These are phyloP conservation scores for Amanita molliuscula DNA, from an alignment of 768 basidiomycete genomes.

Conservation along the genomic window DNA sequence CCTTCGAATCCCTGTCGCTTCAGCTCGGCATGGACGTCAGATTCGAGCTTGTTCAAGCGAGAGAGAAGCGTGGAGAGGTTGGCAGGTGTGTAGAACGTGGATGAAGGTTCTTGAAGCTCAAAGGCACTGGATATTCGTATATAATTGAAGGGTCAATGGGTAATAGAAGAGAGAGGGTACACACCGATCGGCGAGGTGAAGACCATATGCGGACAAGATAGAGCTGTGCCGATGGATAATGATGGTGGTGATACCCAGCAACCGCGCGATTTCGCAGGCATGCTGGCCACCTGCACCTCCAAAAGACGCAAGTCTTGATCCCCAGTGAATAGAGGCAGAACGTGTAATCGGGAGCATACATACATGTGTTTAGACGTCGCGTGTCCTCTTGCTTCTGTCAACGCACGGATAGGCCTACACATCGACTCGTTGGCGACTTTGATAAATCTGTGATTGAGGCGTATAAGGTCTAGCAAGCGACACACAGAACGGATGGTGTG, in stretches of 20 bases:
- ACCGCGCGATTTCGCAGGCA: constrained; percentile 82
- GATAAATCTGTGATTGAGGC: constrained; percentile 54
- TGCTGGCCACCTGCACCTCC: constrained; percentile 90
- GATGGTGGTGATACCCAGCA: constrained; percentile 81
- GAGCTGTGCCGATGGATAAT: constrained; percentile 88
- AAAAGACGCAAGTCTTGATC: constrained; percentile 67
- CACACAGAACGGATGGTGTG: constrained; percentile 11
- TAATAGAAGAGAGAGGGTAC: constrained; percentile 1
- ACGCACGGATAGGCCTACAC: constrained; percentile 83
- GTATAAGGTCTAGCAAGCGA: neutral
- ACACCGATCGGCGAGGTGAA: constrained; percentile 77
- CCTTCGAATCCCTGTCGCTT: constrained; percentile 71
- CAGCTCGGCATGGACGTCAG: constrained; percentile 58
- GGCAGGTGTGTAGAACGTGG: constrained; percentile 59
- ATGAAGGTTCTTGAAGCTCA: constrained; percentile 86
- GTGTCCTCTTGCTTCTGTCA: constrained; percentile 86
- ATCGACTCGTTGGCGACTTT: constrained; percentile 97
- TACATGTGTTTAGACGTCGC: constrained; percentile 68
- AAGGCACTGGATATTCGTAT: constrained; percentile 42
- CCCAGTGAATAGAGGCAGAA: neutral
- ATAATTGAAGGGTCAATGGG: neutral
- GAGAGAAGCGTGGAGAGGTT: constrained; percentile 43
- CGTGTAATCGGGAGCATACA: constrained; percentile 5
- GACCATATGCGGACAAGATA: constrained; percentile 87
- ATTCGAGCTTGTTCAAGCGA: constrained; percentile 62